Conservation (phyloP, 768 basidiomycete species). For the Boletales sp. region DNA sequence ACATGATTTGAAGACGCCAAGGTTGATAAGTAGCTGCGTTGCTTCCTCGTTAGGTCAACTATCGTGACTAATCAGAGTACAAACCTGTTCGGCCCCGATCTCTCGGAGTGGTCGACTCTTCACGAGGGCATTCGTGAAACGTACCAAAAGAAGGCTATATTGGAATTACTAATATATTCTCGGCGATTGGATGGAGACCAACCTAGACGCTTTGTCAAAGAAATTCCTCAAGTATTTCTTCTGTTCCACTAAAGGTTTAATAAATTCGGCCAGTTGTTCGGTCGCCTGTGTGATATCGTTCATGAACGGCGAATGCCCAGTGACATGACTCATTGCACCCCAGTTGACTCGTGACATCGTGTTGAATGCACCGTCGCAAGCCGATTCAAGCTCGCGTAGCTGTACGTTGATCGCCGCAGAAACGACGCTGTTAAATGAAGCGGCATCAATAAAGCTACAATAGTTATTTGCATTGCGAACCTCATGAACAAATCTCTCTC, state of each 20-base stretch:
- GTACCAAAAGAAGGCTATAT: slow-evolving; percentile 73
- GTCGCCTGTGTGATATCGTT: slow-evolving; percentile 70
- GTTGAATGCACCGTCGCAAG: slow-evolving; percentile 75
- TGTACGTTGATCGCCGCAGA: slow-evolving; percentile 79
- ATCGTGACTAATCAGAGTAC: slow-evolving; percentile 1
- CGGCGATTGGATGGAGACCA: slow-evolving; percentile 12
- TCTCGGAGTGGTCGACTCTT: slow-evolving; percentile 88
- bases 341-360: slow-evolving; percentile 77
- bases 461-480: slow-evolving; percentile 38
- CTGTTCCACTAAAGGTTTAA: slow-evolving; percentile 83
- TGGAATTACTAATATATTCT: background rate
- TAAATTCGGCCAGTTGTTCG: slow-evolving; percentile 71
- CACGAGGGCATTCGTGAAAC: slow-evolving; percentile 87
- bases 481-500: slow-evolving; percentile 89
- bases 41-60: slow-evolving; percentile 6
- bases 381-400: slow-evolving; percentile 81
- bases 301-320: slow-evolving; percentile 80
- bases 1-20: slow-evolving; percentile 82
- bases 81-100: slow-evolving; percentile 92
- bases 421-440: slow-evolving; percentile 54
- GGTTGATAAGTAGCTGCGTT: slow-evolving; percentile 78
- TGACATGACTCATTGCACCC: slow-evolving; percentile 78
- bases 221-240: slow-evolving; percentile 94
- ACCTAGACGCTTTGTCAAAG: slow-evolving; percentile 93
- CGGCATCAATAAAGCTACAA: background rate